These are phyloP conservation scores for Zoysia japonica DNA, from an alignment of 176 grass and related monocot species.

Conservation along the genomic window DNA sequence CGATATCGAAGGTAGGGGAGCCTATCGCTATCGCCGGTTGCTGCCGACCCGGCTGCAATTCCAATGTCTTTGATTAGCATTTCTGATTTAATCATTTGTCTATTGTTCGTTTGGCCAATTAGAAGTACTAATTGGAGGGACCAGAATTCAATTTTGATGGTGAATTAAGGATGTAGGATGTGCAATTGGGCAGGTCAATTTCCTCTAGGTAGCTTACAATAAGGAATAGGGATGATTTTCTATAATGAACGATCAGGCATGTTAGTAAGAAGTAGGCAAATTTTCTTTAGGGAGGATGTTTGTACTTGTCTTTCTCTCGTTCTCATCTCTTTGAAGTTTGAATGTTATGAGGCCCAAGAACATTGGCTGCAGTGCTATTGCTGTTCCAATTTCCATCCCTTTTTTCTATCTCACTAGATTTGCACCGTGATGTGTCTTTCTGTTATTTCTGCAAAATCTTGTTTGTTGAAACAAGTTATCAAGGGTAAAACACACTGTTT, in stretches of 20 bases:
- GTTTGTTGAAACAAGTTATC: not conserved
- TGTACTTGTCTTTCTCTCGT: too few species aligned
- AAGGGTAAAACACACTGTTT: not conserved
- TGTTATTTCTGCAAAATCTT: not conserved
- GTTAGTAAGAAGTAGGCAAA: not conserved
- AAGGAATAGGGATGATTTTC: too few species aligned
- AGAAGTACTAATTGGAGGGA: not conserved
- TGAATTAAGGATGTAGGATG: not conserved
- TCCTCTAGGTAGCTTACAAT: not conserved
- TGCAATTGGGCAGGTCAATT: not conserved
- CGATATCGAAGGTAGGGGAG: constrained; percentile 65
- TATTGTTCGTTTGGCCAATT: not conserved
- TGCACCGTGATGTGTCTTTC: not conserved
- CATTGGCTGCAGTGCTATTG: not conserved
- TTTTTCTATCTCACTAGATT: not conserved
- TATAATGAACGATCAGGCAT: not conserved
- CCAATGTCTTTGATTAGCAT: too few species aligned
- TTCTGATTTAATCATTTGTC: not conserved
- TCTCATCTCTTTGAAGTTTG: not conserved
- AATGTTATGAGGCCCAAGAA: not conserved
- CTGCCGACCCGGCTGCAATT: not conserved
- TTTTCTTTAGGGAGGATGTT: not conserved
- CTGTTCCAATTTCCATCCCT: not conserved
- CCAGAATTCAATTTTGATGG: not conserved
- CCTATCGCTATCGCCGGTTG: not conserved